Percentiles rank a stretch among this genome's conserved stretches.
These are phyloP conservation scores for Zygosaccharomyces bisporus DNA, from an alignment of 805 yeast species.

Conservation along the genomic window DNA sequence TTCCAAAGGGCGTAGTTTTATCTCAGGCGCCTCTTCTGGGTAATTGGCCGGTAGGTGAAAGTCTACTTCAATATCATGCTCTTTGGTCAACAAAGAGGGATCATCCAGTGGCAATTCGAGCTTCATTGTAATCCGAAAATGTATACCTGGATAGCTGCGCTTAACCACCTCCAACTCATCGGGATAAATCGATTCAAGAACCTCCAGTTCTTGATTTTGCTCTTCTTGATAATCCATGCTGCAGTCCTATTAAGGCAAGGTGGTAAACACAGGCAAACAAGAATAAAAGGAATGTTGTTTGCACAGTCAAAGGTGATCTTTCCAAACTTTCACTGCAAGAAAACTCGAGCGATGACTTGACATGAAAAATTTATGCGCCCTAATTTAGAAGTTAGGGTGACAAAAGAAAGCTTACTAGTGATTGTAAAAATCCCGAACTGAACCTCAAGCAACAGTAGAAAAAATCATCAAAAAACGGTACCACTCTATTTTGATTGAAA, in stretches of 20 bases:
- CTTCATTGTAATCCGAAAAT: constrained; percentile 42
- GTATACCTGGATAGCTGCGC: constrained; percentile 44
- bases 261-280: not conserved
- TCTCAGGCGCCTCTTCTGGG: constrained; percentile 74
- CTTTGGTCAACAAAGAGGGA: constrained; percentile 44
- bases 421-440: not conserved
- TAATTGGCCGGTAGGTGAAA: constrained; percentile 73
- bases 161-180: constrained; percentile 61
- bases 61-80: constrained; percentile 52
- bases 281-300: not conserved
- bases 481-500: too few species aligned
- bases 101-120: constrained; percentile 45
- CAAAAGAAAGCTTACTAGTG: not conserved
- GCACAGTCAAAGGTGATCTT: not conserved
- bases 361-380: not conserved
- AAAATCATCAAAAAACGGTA: too few species aligned
- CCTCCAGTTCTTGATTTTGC: constrained; percentile 85
- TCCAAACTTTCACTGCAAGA: not conserved
- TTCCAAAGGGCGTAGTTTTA: constrained; percentile 42
- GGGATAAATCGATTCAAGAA: constrained; percentile 86
- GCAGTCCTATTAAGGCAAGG: too few species aligned
- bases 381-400: not conserved
- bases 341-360: not conserved
- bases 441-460: not conserved
- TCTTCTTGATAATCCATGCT: constrained; percentile 76